Evolutionary conservation across 768 basidiomycete species (phyloP).

Genomic region (Trametes elegans): DNA sequence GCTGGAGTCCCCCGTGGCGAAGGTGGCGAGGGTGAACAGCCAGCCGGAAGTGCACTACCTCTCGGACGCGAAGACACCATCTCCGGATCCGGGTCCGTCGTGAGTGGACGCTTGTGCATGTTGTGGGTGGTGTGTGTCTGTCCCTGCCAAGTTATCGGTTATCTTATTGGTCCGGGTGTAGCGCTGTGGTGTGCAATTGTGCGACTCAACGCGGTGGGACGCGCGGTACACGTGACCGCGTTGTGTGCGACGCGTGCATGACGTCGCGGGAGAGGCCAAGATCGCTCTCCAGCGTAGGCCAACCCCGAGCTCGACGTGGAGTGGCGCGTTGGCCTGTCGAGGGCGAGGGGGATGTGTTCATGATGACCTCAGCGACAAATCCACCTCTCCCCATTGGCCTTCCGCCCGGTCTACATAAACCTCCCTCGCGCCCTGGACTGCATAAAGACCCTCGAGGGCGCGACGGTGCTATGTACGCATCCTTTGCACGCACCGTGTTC

Average conservation of each 20-base stretch:
- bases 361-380: constrained; percentile 7
- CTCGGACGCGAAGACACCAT: too few species aligned
- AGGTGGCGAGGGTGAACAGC: constrained; percentile 10
- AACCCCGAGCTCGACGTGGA: not conserved
- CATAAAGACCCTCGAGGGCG: not conserved
- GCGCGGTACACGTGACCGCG: constrained; percentile 3
- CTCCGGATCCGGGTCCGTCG: too few species aligned
- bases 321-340: not conserved
- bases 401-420: not conserved
- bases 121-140: not conserved
- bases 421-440: not conserved
- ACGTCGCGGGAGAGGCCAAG: not conserved
- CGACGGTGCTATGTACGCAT: not conserved
- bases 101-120: not conserved
- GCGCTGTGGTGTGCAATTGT: too few species aligned
- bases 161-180: not conserved
- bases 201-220: too few species aligned
- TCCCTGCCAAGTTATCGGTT: constrained; percentile 5
- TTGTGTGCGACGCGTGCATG: constrained; percentile 1
- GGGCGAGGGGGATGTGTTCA: not conserved
- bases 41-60: constrained; percentile 1
- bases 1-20: constrained; percentile 7
- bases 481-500: not conserved
- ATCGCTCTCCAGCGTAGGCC: not conserved
- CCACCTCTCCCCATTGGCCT: not conserved